A percentile compares a stretch with the other conserved stretches of the same genome.
phyloP scores from a whole-genome alignment of 306 rosid species.

The Astragalus glycyphyllos region DNA sequence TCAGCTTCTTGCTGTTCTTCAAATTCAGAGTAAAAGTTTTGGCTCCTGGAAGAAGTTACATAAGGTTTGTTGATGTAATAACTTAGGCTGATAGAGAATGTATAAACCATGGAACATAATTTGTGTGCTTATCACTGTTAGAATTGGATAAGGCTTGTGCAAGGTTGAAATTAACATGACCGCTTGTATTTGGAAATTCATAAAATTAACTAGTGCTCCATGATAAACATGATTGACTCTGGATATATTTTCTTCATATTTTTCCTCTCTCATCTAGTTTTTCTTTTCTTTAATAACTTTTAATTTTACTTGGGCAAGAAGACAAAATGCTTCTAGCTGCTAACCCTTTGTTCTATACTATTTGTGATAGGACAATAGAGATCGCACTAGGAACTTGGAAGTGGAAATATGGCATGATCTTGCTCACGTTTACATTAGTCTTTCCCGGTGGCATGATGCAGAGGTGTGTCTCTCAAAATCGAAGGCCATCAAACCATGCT shows the following conservation, averaged over 20 bases:
- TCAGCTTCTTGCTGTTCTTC: constrained; percentile 83
- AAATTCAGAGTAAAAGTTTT: constrained; percentile 75
- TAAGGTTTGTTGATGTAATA: constrained; percentile 56
- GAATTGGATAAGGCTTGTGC: constrained; percentile 17
- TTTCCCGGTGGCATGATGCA: constrained; percentile 80
- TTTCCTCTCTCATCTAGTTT: no score
- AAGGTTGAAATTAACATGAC: neutral
- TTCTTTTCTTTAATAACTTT: neutral
- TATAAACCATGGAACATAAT: neutral
- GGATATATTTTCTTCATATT: neutral
- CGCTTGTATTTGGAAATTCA: neutral
- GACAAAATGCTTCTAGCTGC: constrained; percentile 24
- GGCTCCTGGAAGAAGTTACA: constrained; percentile 59
- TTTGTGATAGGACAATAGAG: constrained; percentile 60
- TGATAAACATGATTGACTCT: neutral
- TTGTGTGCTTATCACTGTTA: constrained; percentile 7
- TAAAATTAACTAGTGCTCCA: neutral
- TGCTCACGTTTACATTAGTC: constrained; percentile 68
- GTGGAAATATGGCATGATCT: constrained; percentile 87
- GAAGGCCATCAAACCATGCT: constrained; percentile 58
- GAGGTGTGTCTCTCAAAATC: constrained; percentile 71
- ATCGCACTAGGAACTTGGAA: constrained; percentile 63
- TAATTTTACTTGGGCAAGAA: neutral
- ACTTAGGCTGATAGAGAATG: constrained; percentile 4
- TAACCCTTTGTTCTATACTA: constrained; percentile 4